These are phyloP conservation scores for Schizochytrium sp. DNA, from an alignment of 108 stramenopile species.

Conservation along the genomic window DNA sequence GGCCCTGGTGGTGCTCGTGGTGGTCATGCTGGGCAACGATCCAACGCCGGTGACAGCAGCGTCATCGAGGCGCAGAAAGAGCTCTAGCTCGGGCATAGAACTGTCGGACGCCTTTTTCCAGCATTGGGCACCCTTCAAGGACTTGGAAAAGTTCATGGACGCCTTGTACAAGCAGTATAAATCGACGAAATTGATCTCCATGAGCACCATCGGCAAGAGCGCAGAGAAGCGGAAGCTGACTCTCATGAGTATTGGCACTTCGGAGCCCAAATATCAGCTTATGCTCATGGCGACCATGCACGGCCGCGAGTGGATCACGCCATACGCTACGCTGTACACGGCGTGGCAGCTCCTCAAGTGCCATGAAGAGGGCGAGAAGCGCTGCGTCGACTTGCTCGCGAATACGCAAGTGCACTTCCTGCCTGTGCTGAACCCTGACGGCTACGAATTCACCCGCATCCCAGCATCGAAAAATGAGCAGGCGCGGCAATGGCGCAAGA, in stretches of 20 bases:
- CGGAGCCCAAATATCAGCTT: neutral
- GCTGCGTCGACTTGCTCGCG: neutral
- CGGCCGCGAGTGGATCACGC: slow-evolving; percentile 14
- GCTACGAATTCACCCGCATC: neutral
- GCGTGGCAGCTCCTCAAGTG: neutral
- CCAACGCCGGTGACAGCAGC: no score
- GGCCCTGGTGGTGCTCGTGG: no score
- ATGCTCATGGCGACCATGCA: slow-evolving; percentile 9
- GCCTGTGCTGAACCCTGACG: neutral
- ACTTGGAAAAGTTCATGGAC: neutral
- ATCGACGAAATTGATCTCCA: neutral
- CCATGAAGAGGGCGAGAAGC: neutral
- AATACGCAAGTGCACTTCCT: neutral
- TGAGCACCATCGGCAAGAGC: neutral
- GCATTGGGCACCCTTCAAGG: neutral
- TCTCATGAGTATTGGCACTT: neutral
- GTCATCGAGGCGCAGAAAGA: no score
- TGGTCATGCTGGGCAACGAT: no score
- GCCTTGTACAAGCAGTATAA: neutral
- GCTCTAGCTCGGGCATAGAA: no score
- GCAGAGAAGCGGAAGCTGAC: neutral
- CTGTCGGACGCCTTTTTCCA: neutral
- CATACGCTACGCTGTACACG: neutral
- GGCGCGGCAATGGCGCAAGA: neutral
- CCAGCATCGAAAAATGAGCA: neutral